Conservation (phyloP, 164 flowering plant species). For the Vitis vinifera region DNA sequence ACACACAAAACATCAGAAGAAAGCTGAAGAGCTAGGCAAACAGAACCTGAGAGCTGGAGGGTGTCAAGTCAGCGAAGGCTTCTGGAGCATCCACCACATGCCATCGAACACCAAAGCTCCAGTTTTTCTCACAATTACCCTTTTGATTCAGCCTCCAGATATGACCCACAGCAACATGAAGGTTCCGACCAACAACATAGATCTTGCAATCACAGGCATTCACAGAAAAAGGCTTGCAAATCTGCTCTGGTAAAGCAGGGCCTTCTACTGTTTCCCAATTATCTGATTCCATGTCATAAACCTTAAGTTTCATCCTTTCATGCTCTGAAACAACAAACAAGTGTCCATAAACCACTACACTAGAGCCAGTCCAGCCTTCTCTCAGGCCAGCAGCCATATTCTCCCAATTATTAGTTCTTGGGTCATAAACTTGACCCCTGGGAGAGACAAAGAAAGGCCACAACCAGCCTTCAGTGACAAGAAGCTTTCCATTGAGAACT, state of each 20-base stretch:
- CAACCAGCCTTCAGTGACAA: conserved; percentile 72
- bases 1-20: conserved; percentile 4
- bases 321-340: conserved; percentile 67
- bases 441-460: conserved; percentile 71
- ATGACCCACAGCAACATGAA: conserved; percentile 78
- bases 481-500: conserved; percentile 59
- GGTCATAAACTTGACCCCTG: conserved; percentile 67
- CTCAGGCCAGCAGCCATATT: conserved; percentile 53
- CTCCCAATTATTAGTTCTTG: conserved; percentile 53
- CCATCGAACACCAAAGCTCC: conserved; percentile 65
- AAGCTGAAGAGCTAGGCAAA: conserved; percentile 47
- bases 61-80: conserved; percentile 56
- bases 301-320: conserved; percentile 60
- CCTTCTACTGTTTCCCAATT: conserved; percentile 62
- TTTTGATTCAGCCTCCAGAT: conserved; percentile 28
- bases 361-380: conserved; percentile 79
- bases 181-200: conserved; percentile 71
- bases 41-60: conserved; percentile 82
- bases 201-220: conserved; percentile 41
- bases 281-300: conserved; percentile 49
- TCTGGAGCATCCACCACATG: conserved; percentile 68
- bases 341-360: conserved; percentile 52
- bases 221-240: conserved; percentile 64
- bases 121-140: conserved; percentile 22
- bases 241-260: conserved; percentile 55